A percentile compares a stretch with the other conserved stretches of the same genome.
phyloP scores from a whole-genome alignment of 306 rosid genomes.

The Pterocarpus santalinus region DNA sequence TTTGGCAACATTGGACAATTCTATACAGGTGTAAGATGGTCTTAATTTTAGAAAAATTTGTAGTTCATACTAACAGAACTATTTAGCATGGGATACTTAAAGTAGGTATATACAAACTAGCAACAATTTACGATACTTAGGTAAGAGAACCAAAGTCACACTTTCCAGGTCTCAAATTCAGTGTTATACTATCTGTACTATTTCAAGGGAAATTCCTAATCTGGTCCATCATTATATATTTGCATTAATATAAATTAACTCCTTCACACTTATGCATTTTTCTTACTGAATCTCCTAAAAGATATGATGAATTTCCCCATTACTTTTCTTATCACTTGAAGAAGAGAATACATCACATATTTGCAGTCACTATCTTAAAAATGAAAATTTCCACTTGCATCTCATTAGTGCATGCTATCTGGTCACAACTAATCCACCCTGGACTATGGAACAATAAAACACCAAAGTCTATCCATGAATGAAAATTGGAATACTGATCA shows the following conservation, averaged over 20 bases:
- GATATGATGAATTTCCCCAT: background rate
- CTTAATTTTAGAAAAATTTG: background rate
- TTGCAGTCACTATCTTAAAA: background rate
- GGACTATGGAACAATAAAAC: too few species aligned
- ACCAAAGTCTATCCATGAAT: conserved; percentile 49
- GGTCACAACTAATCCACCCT: too few species aligned
- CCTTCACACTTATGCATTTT: conserved; percentile 1
- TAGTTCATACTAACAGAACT: conserved; percentile 2
- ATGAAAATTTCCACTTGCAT: conserved; percentile 33
- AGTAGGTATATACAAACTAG: background rate
- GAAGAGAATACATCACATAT: too few species aligned
- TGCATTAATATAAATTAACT: background rate
- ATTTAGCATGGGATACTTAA: background rate
- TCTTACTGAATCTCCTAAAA: conserved; percentile 5
- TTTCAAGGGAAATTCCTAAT: conserved; percentile 13
- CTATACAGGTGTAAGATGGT: background rate
- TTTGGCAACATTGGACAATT: conserved; percentile 27
- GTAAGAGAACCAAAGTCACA: conserved; percentile 3
- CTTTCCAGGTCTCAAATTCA: conserved; percentile 7
- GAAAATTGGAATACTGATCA: conserved; percentile 52
- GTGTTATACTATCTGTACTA: background rate
- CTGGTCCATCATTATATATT: conserved; percentile 11
- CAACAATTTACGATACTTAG: conserved; percentile 9
- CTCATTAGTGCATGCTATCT: conserved; percentile 39
- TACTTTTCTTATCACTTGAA: background rate